Percentiles rank a stretch among this genome's conserved stretches.
phyloP scores from a whole-genome alignment of 2,329 filamentous ascomycete genomes.

The Cladobotryum protrusum region DNA sequence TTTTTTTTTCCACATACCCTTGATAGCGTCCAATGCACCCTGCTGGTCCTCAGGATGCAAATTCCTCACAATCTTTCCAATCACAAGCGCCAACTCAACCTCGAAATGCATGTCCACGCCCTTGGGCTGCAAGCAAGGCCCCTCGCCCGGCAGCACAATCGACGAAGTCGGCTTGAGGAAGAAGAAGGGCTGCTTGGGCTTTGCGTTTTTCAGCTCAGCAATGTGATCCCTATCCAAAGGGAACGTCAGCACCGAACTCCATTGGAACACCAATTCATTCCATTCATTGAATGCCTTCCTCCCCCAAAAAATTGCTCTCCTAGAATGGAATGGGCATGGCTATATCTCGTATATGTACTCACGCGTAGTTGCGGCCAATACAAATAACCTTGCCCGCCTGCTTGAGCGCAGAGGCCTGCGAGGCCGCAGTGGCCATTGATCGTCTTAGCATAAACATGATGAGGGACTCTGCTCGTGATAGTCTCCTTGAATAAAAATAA shows the following conservation, averaged over 20 bases:
- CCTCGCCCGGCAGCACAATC: conserved; percentile 71
- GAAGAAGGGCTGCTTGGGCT: conserved; percentile 95
- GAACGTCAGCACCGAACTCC: no score
- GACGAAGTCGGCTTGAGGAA: conserved; percentile 92
- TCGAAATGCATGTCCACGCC: conserved; percentile 90
- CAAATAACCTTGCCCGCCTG: conserved; percentile 74
- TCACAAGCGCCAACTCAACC: conserved; percentile 84
- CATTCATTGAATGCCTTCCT: neutral
- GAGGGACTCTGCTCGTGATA: neutral
- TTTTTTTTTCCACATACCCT: conserved; percentile 62
- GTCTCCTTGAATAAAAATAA: neutral
- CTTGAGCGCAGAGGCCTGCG: conserved; percentile 42
- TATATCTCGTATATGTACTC: conserved; percentile 28
- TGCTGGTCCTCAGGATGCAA: conserved; percentile 66
- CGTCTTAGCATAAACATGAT: conserved; percentile 33
- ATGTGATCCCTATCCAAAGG: conserved; percentile 68
- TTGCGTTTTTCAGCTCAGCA: conserved; percentile 78
- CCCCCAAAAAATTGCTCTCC: neutral
- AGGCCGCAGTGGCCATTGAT: conserved; percentile 33
- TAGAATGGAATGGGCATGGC: neutral
- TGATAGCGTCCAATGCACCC: conserved; percentile 75
- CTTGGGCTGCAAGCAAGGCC: conserved; percentile 73
- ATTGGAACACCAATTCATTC: neutral
- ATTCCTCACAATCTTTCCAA: conserved; percentile 75
- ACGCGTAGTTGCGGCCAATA: conserved; percentile 96